Evolutionary conservation across 345 rosid species (phyloP), one percentile per base, ranked within the genome.

Genomic region (Gossypium ekmanianum): DNA sequence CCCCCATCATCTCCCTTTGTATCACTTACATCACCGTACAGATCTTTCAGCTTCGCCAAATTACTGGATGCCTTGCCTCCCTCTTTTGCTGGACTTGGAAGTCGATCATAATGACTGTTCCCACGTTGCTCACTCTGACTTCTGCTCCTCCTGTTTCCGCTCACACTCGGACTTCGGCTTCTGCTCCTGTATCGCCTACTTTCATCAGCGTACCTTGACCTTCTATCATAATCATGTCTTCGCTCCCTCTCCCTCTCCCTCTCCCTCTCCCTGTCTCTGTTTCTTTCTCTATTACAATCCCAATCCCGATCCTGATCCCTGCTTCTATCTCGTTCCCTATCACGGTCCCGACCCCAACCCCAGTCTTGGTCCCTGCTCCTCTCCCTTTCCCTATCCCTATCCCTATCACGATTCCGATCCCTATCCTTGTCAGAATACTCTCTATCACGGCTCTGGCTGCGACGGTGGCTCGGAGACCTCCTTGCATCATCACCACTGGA

Each of bases 21-120:
- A 74, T 77, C 87, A 27, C 85, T 81, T 0, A 79, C 45, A 64
- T 93, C 97, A 29, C 99, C 98, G 43, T 95, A 95, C 17, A 95
- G 58, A 85, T 91, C 98, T 81, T 84, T 95, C 34, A 95, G 97
- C 85, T 90, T 93, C 4, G 98, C 99, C 72, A 95, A 81, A 77
- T 93, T 91, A 88, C 92, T 87, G 20, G 91, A 86, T 4, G 87
- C 81, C 84, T 85, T 91, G 76, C 54, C 79, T 68, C 73, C 78
- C 44, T 91, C 94, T 77, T 81, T 84, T 7, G 41, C 81, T 2
- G 94, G 90, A 75, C 84, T 85, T 3, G 80, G 65, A 54, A 74
- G 83, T 11, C 82, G 90, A 79, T 88, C 93, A 22, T 79, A 70
- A 59, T 75, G 84, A 27, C 80, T 18, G 29, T 51, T 59, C 41